Evolutionary conservation across 768 basidiomycete genomes (phyloP), one percentile per base, ranked within the genome.

Genomic region (Leccinum longicurvipes): DNA sequence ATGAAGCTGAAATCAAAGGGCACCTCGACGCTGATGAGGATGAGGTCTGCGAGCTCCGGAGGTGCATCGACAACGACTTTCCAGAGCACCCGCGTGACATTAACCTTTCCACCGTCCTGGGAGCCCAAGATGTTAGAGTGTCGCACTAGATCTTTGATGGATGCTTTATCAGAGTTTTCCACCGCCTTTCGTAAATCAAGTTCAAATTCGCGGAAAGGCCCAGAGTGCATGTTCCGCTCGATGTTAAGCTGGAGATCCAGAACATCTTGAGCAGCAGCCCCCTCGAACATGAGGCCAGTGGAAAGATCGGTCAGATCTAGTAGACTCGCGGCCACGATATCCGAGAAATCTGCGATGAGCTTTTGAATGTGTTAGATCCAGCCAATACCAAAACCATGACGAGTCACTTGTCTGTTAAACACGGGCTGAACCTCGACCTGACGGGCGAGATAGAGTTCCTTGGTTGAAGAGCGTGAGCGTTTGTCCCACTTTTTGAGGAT

Each of bases 401-500:
- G n/a, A 68, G 81, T 52, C 54, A 89, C 91, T 77, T 95, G 93
- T 73, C 95, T 79, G 67, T 98, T 95, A 74, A 98, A 98, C 42
- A 95, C 93, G 1, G 95, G 97, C 64, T 98, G 97, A n/a, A 98
- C 91, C 62, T 99, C 97, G 2, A 99, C 95, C 69, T 98, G 97
- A 28, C 97, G 85, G 46, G 91, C 84, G 19, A 99, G 83, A 72
- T 98, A 98, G 5, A 98, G 80, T 67, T 99, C 97, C 68, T 94
- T 98, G n/a, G 91, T 98, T 21, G 87, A 85, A 2, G 91, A 93
- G 42, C 87, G 97, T 34, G 93, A 93, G 47, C 93, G 83, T 73
- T 98, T 99, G 74, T 98, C 97, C 81, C 93, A 99, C 70, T 99
- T 99, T 69, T 99, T 98, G 58, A 98, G 73, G 47, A 98, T 98